A percentile compares a stretch with the other conserved stretches of the same genome.
Evolutionary conservation across 257 asterid species (phyloP).

Genomic region (Petrea volubilis): DNA sequence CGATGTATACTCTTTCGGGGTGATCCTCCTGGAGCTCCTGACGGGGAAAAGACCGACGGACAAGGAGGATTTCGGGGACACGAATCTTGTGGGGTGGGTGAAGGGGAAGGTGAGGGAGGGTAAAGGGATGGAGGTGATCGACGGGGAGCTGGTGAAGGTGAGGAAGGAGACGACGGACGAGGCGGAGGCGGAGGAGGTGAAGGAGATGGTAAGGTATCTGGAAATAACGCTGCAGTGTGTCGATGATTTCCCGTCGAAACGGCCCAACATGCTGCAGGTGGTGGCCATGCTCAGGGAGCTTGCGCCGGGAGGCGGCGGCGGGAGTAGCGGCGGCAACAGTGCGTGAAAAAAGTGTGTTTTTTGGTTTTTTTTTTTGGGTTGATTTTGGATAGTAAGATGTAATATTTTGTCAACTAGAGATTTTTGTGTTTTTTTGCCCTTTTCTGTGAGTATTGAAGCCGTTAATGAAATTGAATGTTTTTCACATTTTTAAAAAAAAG

Average conservation of each 20-base stretch:
- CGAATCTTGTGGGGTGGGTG: slow-evolving; percentile 94
- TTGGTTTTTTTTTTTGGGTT: neutral
- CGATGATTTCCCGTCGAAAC: slow-evolving; percentile 88
- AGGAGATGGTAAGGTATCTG: slow-evolving; percentile 87
- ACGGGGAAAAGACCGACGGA: slow-evolving; percentile 94
- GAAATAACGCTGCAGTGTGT: slow-evolving; percentile 84
- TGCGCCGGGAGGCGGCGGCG: slow-evolving; percentile 39
- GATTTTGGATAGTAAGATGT: slow-evolving; percentile 21
- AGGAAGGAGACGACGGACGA: slow-evolving; percentile 55
- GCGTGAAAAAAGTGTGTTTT: slow-evolving; percentile 31
- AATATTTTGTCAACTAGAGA: slow-evolving; percentile 9
- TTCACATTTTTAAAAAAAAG: no score
- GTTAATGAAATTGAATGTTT: neutral
- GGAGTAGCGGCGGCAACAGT: slow-evolving; percentile 47
- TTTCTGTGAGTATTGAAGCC: neutral
- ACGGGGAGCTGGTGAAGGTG: slow-evolving; percentile 45
- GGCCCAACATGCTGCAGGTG: slow-evolving; percentile 92
- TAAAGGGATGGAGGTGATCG: slow-evolving; percentile 84
- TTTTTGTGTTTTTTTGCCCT: neutral
- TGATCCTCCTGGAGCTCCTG: slow-evolving; percentile 72
- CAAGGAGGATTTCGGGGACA: slow-evolving; percentile 93
- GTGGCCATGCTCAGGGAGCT: slow-evolving; percentile 94
- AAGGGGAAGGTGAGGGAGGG: slow-evolving; percentile 92
- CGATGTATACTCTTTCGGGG: slow-evolving; percentile 89
- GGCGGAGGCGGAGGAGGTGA: slow-evolving; percentile 69